phyloP scores from a whole-genome alignment of 345 rosid genomes.

The Citrus maxima region DNA sequence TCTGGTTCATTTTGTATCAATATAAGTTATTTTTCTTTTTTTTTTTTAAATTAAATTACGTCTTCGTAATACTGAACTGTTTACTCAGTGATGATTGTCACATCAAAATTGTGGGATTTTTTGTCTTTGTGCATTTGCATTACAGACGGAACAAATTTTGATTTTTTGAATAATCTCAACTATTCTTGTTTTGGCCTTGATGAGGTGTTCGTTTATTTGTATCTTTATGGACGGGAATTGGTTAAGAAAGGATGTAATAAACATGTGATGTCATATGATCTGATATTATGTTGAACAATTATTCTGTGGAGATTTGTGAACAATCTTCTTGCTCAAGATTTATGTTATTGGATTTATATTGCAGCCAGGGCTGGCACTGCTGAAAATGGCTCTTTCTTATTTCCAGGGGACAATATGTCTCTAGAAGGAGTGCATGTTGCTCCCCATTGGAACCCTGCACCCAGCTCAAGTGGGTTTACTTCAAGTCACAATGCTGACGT shows the following conservation, averaged over 20 bases:
- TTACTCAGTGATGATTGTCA: neutral
- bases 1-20: neutral
- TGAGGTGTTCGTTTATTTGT: neutral
- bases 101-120: neutral
- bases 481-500: conserved; percentile 45
- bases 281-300: neutral
- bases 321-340: conserved; percentile 9
- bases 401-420: conserved; percentile 50
- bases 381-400: conserved; percentile 48
- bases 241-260: neutral
- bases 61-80: neutral
- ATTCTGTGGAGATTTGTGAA: neutral
- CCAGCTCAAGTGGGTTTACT: conserved; percentile 53
- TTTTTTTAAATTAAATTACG: no score
- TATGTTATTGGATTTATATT: conserved; percentile 7
- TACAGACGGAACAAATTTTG: neutral
- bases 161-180: neutral
- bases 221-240: neutral
- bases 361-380: conserved; percentile 51
- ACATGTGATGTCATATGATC: neutral
- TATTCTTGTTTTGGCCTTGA: neutral
- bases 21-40: no score
- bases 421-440: conserved; percentile 48
- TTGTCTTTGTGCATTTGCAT: neutral
- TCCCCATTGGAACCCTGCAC: conserved; percentile 59